Base-by-base conservation (phyloP, 2,329 filamentous ascomycete genomes). In the Zymoseptoria passerinii region DNA sequence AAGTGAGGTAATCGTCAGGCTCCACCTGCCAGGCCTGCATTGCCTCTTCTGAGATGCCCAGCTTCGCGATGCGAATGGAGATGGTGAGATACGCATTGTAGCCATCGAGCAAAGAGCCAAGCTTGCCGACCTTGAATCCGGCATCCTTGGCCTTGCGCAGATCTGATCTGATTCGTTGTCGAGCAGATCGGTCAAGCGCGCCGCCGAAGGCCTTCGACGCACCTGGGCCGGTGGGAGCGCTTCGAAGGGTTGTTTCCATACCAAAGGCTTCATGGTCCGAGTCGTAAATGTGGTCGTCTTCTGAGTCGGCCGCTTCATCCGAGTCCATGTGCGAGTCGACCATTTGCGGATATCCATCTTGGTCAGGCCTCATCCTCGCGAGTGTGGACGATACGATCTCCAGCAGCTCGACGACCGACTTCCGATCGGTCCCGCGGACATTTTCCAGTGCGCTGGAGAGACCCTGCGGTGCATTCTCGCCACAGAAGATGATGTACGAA, bases 11-110 rank as follows among this genome's bases (percentile, higher is more conserved):
- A 35, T 91, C 86, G 0, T 78, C 73, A 0, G 78, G 73, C 13
- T 81, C 73, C 9, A 96, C 71, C 60, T 86, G 81, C 91, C 91
- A 96, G 1, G 90, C 88, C 67, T 87, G 80, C 72, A 90, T 81
- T 0, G 84, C 85, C 67, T 92, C 88, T 44, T 86, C 80, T 0
- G 89, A 87, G 10, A 96, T 82, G 0, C 82, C 84, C 1, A 96
- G 80, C 65, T 87, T 88, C 3, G 80, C 76, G 28, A 89, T 81
- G 3, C 83, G 84, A 28, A 88, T 81, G 0, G 90, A 90, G 1
- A 94, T 72, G 4, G 83, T 84, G 18, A 94, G 71, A 60, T 81
- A 81, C 55, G 78, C 75, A 27, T 71, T 76, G 59, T 75, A 79
- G 9, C 75, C 74, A 1, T 75, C 69, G 23, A 78, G 71, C 18